These are phyloP conservation scores for Alloteropsis semialata DNA, from an alignment of 176 grass and related monocot genomes.

Conservation along the genomic window DNA sequence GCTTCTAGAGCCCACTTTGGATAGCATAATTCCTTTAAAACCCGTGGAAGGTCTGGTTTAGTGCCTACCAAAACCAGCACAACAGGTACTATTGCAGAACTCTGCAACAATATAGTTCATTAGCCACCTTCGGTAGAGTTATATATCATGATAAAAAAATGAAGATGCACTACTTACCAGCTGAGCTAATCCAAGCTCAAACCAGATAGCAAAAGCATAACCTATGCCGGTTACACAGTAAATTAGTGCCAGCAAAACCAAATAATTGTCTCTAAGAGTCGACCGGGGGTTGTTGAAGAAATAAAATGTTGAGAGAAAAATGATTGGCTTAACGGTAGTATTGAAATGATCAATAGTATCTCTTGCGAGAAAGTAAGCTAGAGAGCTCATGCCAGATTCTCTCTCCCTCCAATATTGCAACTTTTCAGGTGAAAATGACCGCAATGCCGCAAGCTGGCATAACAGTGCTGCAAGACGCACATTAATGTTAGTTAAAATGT, in stretches of 20 bases:
- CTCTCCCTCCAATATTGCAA: slow-evolving; percentile 72
- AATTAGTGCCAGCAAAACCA: slow-evolving; percentile 60
- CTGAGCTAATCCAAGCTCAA: slow-evolving; percentile 72
- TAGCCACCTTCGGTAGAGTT: slow-evolving; percentile 4
- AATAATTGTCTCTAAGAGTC: slow-evolving; percentile 55
- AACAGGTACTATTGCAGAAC: slow-evolving; percentile 69
- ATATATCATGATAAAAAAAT: not conserved
- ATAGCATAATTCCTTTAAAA: slow-evolving; percentile 50
- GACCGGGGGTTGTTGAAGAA: slow-evolving; percentile 74
- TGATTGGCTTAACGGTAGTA: slow-evolving; percentile 53
- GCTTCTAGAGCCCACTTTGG: slow-evolving; percentile 74
- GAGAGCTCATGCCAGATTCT: slow-evolving; percentile 75
- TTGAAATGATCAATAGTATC: slow-evolving; percentile 84
- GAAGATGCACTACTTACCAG: slow-evolving; percentile 41
- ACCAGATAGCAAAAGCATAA: slow-evolving; percentile 74
- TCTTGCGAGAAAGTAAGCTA: slow-evolving; percentile 83
- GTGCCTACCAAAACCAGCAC: slow-evolving; percentile 56
- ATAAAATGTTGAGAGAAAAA: slow-evolving; percentile 74
- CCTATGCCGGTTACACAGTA: slow-evolving; percentile 84
- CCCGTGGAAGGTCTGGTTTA: slow-evolving; percentile 29
- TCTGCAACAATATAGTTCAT: slow-evolving; percentile 45
- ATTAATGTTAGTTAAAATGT: slow-evolving; percentile 19
- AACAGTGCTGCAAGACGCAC: slow-evolving; percentile 53
- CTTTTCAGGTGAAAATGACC: slow-evolving; percentile 75
- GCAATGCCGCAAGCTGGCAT: slow-evolving; percentile 65